Base-by-base conservation (phyloP, 495 filamentous ascomycete species). In the Aspergillus steynii region DNA sequence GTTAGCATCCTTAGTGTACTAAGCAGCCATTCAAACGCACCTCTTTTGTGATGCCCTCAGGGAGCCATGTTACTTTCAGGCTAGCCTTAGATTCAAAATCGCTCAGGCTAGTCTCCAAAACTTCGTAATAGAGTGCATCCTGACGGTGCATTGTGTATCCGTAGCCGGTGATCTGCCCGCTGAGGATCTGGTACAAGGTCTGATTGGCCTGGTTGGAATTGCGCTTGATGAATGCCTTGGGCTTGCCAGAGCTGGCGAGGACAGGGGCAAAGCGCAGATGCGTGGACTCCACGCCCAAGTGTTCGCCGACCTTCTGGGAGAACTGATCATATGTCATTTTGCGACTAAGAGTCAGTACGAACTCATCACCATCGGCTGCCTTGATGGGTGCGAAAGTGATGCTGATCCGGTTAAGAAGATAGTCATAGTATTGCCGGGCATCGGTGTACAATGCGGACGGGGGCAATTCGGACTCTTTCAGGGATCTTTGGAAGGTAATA, bases 311-410 rank as follows among this genome's bases (percentile, higher is more conserved):
- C 74, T 91, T 93, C 66, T 91, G 87, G 20, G 92, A 82, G 57
- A 96, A 83, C 68, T 91, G 89, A 66, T 98, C 95, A 70, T 99
- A 99, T 6, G 82, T 86, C 80, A 96, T 91, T 75, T 92, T 96
- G 51, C 88, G 86, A 72, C 89, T 96, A 25, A 99, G 79, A 1
- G 85, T 83, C 54, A 96, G 73, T 2, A 82, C 83, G 59, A 97
- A 96, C 5, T 83, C 81, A 26, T 86, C 83, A 20, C 76, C 79
- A 9, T 78, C 74, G 4, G 49, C 62, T 4, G 63, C 55, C 53
- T 70, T 74, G 49, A 79, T 68, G 5, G 77, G 77, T 25, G 76
- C 76, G 60, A 81, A 80, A 12, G 66, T 68, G 53, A 99, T 85
- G 15, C 78, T 82, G 70, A 90, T 89, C 70, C 90, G 89, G 75